phyloP scores from a whole-genome alignment of 176 grass and related monocot genomes.

The Oryza longistaminata region DNA sequence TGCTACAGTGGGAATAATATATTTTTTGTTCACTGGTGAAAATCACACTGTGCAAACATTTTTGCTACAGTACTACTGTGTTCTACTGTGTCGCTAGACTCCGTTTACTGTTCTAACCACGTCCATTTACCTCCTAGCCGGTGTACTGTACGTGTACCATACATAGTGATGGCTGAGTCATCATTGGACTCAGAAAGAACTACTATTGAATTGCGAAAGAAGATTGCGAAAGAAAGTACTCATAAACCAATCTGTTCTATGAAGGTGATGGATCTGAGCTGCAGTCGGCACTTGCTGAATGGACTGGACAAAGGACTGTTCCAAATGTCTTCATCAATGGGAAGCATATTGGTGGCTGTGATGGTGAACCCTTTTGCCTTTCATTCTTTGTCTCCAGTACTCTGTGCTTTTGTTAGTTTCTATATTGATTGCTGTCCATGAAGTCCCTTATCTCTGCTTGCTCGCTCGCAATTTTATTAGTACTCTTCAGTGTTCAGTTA shows the following conservation, averaged over 20 bases:
- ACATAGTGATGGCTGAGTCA: neutral
- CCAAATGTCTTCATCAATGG: slow-evolving; percentile 89
- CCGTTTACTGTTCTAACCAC: no score
- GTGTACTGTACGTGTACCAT: neutral
- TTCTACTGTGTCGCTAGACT: no score
- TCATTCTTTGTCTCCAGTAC: neutral
- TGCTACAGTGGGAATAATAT: no score
- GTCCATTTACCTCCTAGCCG: neutral
- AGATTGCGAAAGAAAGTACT: neutral
- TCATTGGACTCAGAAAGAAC: neutral
- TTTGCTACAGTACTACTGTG: no score
- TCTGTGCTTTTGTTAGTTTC: neutral
- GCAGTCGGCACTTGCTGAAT: slow-evolving; percentile 68
- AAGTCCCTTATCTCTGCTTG: neutral
- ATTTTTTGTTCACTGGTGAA: no score
- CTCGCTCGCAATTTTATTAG: neutral
- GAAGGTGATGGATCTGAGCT: slow-evolving; percentile 76
- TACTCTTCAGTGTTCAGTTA: slow-evolving; percentile 20
- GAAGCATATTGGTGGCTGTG: slow-evolving; percentile 74
- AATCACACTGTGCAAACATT: no score
- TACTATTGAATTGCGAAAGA: neutral
- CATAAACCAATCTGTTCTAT: slow-evolving; percentile 2
- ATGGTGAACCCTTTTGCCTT: slow-evolving; percentile 44
- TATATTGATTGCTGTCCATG: neutral
- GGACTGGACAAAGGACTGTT: slow-evolving; percentile 80